Conservation (phyloP, 2,329 filamentous ascomycete species). For the Aspergillus hortae region DNA sequence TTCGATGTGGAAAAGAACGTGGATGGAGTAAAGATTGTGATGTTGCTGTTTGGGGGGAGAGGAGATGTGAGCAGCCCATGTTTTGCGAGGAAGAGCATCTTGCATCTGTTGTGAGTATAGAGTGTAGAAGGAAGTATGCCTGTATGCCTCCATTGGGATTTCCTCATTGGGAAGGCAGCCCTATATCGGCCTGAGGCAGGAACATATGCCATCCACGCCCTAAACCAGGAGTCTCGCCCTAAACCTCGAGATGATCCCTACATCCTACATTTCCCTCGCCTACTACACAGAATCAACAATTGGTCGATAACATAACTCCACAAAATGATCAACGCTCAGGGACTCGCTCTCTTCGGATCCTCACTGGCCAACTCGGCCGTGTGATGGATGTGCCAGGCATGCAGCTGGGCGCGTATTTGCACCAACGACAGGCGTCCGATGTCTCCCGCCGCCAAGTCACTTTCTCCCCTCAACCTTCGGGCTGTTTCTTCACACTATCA, state of each 20-base stretch:
- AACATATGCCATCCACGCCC: background rate
- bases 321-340: background rate
- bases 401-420: conserved; percentile 27
- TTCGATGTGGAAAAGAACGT: background rate
- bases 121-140: background rate
- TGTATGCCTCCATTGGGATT: background rate
- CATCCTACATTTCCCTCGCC: background rate
- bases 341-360: too few species aligned
- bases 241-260: background rate
- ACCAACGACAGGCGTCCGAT: conserved; percentile 21
- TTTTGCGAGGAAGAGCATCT: too few species aligned
- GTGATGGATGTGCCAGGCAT: conserved; percentile 13
- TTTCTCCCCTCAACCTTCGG: background rate
- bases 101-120: background rate
- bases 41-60: too few species aligned
- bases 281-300: background rate
- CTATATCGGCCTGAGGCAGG: background rate
- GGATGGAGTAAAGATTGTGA: too few species aligned
- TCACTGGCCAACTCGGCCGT: background rate
- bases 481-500: conserved; percentile 24
- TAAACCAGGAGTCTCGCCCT: background rate
- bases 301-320: background rate
- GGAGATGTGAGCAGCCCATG: too few species aligned
- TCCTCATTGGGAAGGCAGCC: background rate
- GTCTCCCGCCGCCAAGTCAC: conserved; percentile 4